These are phyloP conservation scores for Trypanosoma brucei DNA, from an alignment of 208 protist species.

Conservation along the genomic window DNA sequence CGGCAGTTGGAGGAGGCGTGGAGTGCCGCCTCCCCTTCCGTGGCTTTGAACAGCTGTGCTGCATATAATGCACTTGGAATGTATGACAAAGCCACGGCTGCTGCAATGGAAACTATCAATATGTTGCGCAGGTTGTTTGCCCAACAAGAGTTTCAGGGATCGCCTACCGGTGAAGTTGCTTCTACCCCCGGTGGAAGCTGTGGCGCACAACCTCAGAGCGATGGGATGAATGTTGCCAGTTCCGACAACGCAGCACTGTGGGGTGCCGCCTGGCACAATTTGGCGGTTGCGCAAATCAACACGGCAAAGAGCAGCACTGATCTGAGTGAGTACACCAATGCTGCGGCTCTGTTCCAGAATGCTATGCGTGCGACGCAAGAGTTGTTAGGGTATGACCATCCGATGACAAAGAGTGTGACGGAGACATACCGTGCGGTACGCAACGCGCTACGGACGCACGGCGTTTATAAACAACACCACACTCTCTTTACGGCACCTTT, in stretches of 20 bases:
- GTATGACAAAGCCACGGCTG: conserved; percentile 84
- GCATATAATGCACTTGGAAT: conserved; percentile 79
- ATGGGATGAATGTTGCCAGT: conserved; percentile 41
- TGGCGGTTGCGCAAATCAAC: conserved; percentile 84
- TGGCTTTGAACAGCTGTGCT: conserved; percentile 81
- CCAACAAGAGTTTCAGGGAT: conserved; percentile 26
- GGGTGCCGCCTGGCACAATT: conserved; percentile 87
- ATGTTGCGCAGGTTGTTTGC: conserved; percentile 71
- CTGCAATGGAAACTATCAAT: conserved; percentile 80
- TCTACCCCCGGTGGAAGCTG: background rate
- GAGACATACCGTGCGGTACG: conserved; percentile 72
- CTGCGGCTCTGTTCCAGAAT: conserved; percentile 71
- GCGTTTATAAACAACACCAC: conserved; percentile 75
- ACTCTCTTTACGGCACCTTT: conserved; percentile 56
- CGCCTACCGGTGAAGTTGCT: background rate
- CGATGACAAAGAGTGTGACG: conserved; percentile 69
- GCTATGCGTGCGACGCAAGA: conserved; percentile 83
- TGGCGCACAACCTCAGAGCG: conserved; percentile 4
- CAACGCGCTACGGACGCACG: conserved; percentile 38
- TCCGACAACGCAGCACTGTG: conserved; percentile 78
- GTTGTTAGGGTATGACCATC: conserved; percentile 66
- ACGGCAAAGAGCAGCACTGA: conserved; percentile 32
- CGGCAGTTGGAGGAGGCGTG: conserved; percentile 77
- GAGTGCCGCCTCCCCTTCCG: conserved; percentile 64
- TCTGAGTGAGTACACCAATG: conserved; percentile 65